Evolutionary conservation across 768 basidiomycete species (phyloP).

Genomic region (Tephrocybe sp.): DNA sequence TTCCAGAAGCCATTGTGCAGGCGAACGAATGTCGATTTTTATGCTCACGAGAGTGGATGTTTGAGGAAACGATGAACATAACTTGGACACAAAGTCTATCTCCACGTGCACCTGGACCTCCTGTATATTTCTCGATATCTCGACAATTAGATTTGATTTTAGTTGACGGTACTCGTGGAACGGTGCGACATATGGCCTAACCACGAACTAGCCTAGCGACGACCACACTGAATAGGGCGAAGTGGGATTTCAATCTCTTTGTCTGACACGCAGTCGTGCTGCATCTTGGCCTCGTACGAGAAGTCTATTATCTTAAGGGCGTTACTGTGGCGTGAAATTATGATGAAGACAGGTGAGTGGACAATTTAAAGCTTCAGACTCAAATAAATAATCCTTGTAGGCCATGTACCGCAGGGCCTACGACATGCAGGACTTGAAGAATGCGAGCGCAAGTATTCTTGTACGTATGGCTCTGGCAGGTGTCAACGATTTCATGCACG

Average conservation of each 20-base stretch:
- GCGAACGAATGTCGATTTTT: too few species aligned
- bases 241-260: constrained; percentile 57
- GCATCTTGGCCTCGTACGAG: constrained; percentile 26
- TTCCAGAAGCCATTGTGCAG: too few species aligned
- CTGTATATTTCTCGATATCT: too few species aligned
- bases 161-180: constrained; percentile 45
- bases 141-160: constrained; percentile 42
- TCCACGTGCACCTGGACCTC: too few species aligned
- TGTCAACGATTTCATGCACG: constrained; percentile 54
- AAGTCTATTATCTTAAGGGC: constrained; percentile 31
- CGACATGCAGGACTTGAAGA: constrained; percentile 49
- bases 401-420: constrained; percentile 64
- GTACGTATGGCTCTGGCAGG: constrained; percentile 56
- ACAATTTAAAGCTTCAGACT: background rate
- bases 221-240: constrained; percentile 31
- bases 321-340: constrained; percentile 58
- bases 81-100: too few species aligned
- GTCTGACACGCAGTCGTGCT: constrained; percentile 40
- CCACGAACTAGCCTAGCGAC: constrained; percentile 40
- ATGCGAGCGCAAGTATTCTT: constrained; percentile 38
- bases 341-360: constrained; percentile 59
- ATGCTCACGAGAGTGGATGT: too few species aligned
- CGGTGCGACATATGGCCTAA: constrained; percentile 55
- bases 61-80: too few species aligned
- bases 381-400: constrained; percentile 28